Base-by-base conservation (phyloP, 2,329 filamentous ascomycete genomes). In the Ophiocordyceps camponoti-leonardi region DNA sequence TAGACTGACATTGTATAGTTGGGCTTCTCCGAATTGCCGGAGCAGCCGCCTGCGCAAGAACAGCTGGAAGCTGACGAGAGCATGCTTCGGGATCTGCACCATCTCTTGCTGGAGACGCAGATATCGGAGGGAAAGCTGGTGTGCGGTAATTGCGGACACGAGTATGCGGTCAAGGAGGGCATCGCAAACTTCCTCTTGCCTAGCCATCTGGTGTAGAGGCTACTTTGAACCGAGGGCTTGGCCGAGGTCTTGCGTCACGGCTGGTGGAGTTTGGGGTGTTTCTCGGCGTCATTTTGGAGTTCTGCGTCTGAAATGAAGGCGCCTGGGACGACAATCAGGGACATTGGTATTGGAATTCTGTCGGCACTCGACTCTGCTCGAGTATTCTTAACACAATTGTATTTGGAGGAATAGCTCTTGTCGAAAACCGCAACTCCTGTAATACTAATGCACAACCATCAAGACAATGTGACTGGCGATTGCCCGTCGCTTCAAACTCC, bases 141-240 rank as follows among this genome's bases (percentile, higher is more conserved):
- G 6, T 98, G 92, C 61, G 87, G 77, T 43, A 84, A 83, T 63
- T 98, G 92, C 60, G 86, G 84, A 43, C 90, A 96, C 60, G 86
- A 94, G 68, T 98, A 96, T 64, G 79, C 79, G 48, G 81, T 98
- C 50, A 88, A 92, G 60, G 90, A 98, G 65, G 92, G 92, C 6
- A 94, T 96, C 61, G 86, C 87, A 48, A 96, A 96, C 64, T 98
- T 98, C 58, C 66, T 98, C 59, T 66, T 98, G 53, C 92, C 92
- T 13, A 92, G 83, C 56, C 92, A 98, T 68, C 66, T 98, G 63
- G 92, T 88, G 42, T 78, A 60, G 64, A 23, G 13, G 11, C 41
- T 2, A 13, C 13, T 33, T 41, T 19, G 16, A 20, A 23, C 20
- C 14, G 20, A 35, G 7, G n/a, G 11, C 19, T 31, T 31, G 6